phyloP scores from a whole-genome alignment of 1,139 yeast species.

The Taphrina pruni region DNA sequence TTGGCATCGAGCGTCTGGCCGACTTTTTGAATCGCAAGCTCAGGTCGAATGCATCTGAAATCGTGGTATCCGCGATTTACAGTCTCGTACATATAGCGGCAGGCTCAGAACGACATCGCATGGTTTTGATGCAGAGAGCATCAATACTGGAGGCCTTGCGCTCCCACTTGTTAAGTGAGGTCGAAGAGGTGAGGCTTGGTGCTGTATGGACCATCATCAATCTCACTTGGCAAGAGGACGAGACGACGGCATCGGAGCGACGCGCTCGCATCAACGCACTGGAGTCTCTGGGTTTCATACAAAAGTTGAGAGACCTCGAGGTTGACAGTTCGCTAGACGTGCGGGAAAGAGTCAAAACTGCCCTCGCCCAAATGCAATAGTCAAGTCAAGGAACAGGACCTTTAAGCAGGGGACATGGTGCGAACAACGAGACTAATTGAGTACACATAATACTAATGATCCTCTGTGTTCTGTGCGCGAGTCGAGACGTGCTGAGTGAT shows the following conservation, averaged over 20 bases:
- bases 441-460: too few species aligned
- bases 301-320: constrained; percentile 51
- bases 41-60: constrained; percentile 51
- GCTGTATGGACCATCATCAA: constrained; percentile 67
- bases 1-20: constrained; percentile 9
- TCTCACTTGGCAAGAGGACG: constrained; percentile 59
- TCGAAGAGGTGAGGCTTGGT: constrained; percentile 58
- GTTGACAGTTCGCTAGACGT: constrained; percentile 56
- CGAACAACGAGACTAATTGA: too few species aligned
- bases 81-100: constrained; percentile 66
- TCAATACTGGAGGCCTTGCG: constrained; percentile 55
- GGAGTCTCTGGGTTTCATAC: constrained; percentile 55
- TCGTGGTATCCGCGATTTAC: constrained; percentile 59
- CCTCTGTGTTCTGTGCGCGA: too few species aligned
- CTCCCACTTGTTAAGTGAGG: constrained; percentile 52
- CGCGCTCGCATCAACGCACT: constrained; percentile 47
- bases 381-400: too few species aligned
- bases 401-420: too few species aligned
- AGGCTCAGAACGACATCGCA: constrained; percentile 59
- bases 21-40: constrained; percentile 45
- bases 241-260: constrained; percentile 45
- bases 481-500: too few species aligned
- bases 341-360: constrained; percentile 59
- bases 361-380: constrained; percentile 52
- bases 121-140: constrained; percentile 56